Evolutionary conservation across 2,329 filamentous ascomycete species (phyloP), one percentile per base, ranked within the genome.

Genomic region (Colletotrichum sublineola): DNA sequence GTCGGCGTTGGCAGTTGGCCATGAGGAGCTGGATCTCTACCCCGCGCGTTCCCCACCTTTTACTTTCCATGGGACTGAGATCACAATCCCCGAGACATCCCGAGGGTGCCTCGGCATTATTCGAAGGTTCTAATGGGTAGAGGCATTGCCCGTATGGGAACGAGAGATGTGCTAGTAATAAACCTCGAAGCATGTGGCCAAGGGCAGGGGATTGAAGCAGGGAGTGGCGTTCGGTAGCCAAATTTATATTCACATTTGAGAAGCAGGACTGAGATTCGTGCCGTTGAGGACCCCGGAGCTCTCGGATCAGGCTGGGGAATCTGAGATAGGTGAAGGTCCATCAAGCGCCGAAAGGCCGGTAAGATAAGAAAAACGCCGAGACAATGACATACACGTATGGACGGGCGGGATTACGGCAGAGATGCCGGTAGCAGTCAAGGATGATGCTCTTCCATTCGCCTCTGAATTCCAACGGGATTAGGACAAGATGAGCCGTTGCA

Each of bases 21-120:
- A 55, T 64, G 44, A 60, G 36, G 29, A 36, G 38, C 63, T 24
- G 46, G 7, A 48, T 38, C 31, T 55, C 9, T 60, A 62, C 66
- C 67, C 70, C 70, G 70, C 70, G 66, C 66, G 70, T 73, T 70
- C 70, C 70, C 70, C 70, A 67, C 70, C 70, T 70, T 65, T 61
- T 18, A 29, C 38, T 31, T 31, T 61, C 33, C 31, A 44, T 5
- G 18, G 48, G 40, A 55, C 53, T 65, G 40, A 73, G 18, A 73
- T 62, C 20, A 38, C 61, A 44, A 57, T 33, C 55, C 46, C 61
- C 46, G 40, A 55, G 66, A 31, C 33, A 3, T 31, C 24, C 50
- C 66, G 40, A 61, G 65, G 65, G 60, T 64, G 53, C 66, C 55
- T 72, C 69, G 69, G 61, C 53, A 69, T 72, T 66, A 65, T 61